Evolutionary conservation across 2,329 filamentous ascomycete genomes (phyloP).

Genomic region (Hypoxylon sp.): DNA sequence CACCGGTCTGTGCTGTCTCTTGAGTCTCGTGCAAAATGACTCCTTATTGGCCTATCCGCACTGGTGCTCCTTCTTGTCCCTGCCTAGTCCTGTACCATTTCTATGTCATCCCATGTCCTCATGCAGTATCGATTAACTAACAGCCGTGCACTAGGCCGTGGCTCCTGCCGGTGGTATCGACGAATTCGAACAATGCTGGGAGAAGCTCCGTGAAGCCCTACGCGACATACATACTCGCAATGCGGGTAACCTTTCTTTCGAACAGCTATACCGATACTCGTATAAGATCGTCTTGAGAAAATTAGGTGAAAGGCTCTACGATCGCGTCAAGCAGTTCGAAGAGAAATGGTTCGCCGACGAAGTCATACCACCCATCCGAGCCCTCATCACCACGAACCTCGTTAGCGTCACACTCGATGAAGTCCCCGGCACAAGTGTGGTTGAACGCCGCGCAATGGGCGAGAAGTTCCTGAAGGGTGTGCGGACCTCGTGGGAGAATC

Average conservation of each 20-base stretch:
- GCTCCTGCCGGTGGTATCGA: conserved; percentile 67
- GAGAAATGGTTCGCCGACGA: conserved; percentile 82
- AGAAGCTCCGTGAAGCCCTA: conserved; percentile 80
- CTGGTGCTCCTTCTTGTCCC: neutral
- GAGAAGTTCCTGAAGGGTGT: conserved; percentile 86
- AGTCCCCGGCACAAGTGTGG: conserved; percentile 72
- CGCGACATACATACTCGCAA: conserved; percentile 93
- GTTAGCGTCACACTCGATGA: conserved; percentile 72
- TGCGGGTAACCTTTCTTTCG: conserved; percentile 90
- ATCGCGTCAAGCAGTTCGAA: conserved; percentile 85
- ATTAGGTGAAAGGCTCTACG: conserved; percentile 85
- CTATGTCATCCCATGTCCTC: neutral
- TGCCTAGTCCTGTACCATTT: neutral
- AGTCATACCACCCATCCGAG: conserved; percentile 79
- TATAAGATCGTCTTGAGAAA: conserved; percentile 95
- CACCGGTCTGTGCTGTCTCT: conserved; percentile 26
- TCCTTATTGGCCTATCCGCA: neutral
- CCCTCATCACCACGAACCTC: conserved; percentile 79
- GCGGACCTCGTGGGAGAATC: conserved; percentile 86
- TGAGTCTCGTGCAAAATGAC: conserved; percentile 9
- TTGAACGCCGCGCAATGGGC: conserved; percentile 84
- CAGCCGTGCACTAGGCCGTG: conserved; percentile 47
- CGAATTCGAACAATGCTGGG: conserved; percentile 91
- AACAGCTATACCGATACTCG: conserved; percentile 92
- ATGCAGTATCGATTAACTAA: conserved; percentile 29